Evolutionary conservation across 2,329 filamentous ascomycete genomes (phyloP), one percentile per base, ranked within the genome.

Genomic region (Nemania sp.): DNA sequence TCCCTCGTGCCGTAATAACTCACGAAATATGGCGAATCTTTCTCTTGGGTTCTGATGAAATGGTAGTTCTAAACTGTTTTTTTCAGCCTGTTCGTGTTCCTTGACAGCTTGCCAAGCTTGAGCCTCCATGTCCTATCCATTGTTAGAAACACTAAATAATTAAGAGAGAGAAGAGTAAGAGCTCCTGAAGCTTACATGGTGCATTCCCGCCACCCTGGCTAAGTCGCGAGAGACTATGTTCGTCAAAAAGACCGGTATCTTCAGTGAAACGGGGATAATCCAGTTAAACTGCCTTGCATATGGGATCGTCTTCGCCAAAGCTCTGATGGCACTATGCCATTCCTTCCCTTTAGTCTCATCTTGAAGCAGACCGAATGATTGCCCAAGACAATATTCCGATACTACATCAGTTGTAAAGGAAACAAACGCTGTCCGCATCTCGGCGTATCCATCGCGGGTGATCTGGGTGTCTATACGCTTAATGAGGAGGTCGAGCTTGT

Each of bases 231-330:
- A 55, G 6, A 65, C 29, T 5, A 29, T 8, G 38, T 43, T 67
- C 47, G 67, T 62, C 5, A 71, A 13, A 3, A 27, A 41, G 5
- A 59, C 0, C 15, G 69, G 69, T 32, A 71, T 51, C 26, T 51
- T 60, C 24, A 59, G 60, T 13, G 67, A 67, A 45, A 71, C 29
- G 5, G 69, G 52, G 5, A 71, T 71, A 1, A 71, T 60, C 69
- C 69, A 71, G n/a, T 51, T 64, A 49, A 71, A 71, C 24, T 71
- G 69, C 29, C 64, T 64, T 1, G 63, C 57, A 18, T 62, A 59
- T 5, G 66, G 67, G 11, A 69, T 69, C 24, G 61, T 57, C 24
- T 32, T 52, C 5, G 45, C 57, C 26, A 71, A 54, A 7, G 66
- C 63, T 47, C 43, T 57, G 5, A 71, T 51, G 11, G 60, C 45